Evolutionary conservation across 129 eudicot genomes (phyloP).

Genomic region (carrot (Daucus carota)): DH1_v3.0 NC_030382.2:48056001-48056500

Average conservation of each 20-base stretch:
- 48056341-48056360: constrained; percentile 39
- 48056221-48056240: not conserved
- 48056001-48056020: constrained; percentile 8
- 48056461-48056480: too few species aligned
- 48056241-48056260: too few species aligned
- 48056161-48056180: not conserved
- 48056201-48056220: not conserved
- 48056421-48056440: not conserved
- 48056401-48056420: too few species aligned
- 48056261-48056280: too few species aligned
- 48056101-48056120: not conserved
- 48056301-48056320: constrained; percentile 20
- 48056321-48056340: constrained; percentile 52
- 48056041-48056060: constrained; percentile 10
- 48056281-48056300: not conserved
- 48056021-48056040: constrained; percentile 10
- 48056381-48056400: too few species aligned
- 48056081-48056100: not conserved
- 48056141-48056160: not conserved
- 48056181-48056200: not conserved
- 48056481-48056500: not conserved
- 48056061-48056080: not conserved
- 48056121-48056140: not conserved
- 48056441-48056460: not conserved
- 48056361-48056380: too few species aligned